Base-by-base conservation (phyloP, 495 filamentous ascomycete genomes). In the Chaetomium cochliodes region DNA sequence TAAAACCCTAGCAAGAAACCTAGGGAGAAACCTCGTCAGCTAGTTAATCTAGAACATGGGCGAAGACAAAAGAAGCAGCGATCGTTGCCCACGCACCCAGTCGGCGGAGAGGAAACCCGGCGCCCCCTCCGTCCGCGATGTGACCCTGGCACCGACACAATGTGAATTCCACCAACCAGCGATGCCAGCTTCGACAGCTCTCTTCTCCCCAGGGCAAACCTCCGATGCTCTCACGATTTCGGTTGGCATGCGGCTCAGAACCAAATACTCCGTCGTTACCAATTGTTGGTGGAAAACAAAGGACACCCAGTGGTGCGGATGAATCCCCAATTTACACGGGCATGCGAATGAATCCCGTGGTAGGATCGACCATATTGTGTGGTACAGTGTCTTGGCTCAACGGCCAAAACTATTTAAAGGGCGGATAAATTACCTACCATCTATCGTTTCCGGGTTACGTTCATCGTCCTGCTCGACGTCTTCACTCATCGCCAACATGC, bases 151-250 rank as follows among this genome's bases (percentile, higher is more conserved):
- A 28, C 22, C 5, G 42, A 22, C 54, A 22, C 8, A 8, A 11
- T 22, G 23, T 3, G 26, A 59, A 58, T 60, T 60, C 58, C 44
- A 60, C 58, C 58, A 60, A 60, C 58, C 58, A 60, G 41, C 41
- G 41, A 44, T 18, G 41, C 18, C 16, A 44, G 5, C 9, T 15
- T 44, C 41, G 20, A 37, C 3, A 37, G 9, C 33, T 37, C 33
- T 37, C 33, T 8, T 37, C 33, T 12, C 9, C 33, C 20, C 6
- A 15, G 37, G 33, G n/a, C 16, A 42, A 23, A 57, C 12, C 20
- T 33, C 54, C 54, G 53, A 39, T 6, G 54, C 16, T 25, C 20
- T n/a, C 3, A 23, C 28, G 20, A 26, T 22, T 6, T 18, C 37
- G 30, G 25, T 5, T 37, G 13, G 51, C 15, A 30, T 26, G 11